Evolutionary conservation across 768 basidiomycete genomes (phyloP).

Genomic region (Lentinula guzmanii): DNA sequence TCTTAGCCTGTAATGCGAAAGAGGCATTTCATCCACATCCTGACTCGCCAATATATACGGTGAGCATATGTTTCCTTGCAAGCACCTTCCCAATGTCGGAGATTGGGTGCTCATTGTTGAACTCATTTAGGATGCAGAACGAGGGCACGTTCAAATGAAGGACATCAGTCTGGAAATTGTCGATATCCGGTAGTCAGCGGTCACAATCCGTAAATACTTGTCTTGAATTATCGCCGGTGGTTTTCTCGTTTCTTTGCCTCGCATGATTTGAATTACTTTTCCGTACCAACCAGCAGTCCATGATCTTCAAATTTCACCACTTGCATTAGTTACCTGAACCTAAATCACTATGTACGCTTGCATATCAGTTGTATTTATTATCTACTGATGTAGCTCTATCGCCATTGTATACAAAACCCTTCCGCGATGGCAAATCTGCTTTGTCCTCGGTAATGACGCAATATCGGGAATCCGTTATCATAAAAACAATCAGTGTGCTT

Average conservation of each 20-base stretch:
- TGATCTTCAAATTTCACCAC: neutral
- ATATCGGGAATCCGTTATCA: neutral
- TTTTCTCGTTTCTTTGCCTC: neutral
- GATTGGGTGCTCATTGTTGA: neutral
- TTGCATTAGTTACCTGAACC: neutral
- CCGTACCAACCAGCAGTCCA: neutral
- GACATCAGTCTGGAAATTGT: conserved; percentile 74
- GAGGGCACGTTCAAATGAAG: conserved; percentile 77
- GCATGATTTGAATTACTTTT: neutral
- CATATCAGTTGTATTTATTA: neutral
- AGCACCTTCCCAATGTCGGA: neutral
- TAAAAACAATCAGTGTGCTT: neutral
- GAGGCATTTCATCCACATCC: conserved; percentile 87
- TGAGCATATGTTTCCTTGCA: conserved; percentile 29
- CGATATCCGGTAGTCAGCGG: conserved; percentile 48
- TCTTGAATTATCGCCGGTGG: neutral
- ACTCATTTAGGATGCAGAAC: conserved; percentile 65
- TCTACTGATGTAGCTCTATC: neutral
- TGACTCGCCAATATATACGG: conserved; percentile 81
- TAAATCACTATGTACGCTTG: neutral
- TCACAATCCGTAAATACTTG: neutral
- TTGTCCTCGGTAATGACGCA: neutral
- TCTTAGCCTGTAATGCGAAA: conserved; percentile 60
- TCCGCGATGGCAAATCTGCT: neutral
- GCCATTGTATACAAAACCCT: neutral